Evolutionary conservation across 805 yeast species (phyloP).

Genomic region (Teunomyces aglyptinius): DNA sequence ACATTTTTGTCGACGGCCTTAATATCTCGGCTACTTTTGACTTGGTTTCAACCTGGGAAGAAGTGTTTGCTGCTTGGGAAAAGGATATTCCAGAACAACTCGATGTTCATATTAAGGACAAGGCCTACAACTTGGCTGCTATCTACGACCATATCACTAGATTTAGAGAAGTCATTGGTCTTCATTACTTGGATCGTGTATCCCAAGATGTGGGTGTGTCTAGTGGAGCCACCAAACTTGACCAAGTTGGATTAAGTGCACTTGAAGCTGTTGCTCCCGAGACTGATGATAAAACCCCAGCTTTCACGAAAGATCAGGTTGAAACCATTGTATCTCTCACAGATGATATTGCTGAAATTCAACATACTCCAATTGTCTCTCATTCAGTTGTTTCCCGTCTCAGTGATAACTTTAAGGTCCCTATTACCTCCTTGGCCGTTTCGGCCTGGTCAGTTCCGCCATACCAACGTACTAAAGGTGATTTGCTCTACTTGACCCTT

Average conservation of each 20-base stretch:
- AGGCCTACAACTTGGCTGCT: slow-evolving; percentile 57
- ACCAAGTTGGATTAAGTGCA: slow-evolving; percentile 37
- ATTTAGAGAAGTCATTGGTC: slow-evolving; percentile 59
- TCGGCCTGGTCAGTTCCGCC: slow-evolving; percentile 84
- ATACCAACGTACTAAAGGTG: slow-evolving; percentile 63
- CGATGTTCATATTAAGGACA: slow-evolving; percentile 47
- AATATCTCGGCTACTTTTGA: slow-evolving; percentile 28
- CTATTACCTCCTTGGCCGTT: slow-evolving; percentile 55
- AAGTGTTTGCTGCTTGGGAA: slow-evolving; percentile 23
- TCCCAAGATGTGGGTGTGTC: slow-evolving; percentile 40
- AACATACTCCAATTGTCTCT: slow-evolving; percentile 10
- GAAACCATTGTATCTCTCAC: slow-evolving; percentile 18
- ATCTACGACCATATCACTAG: slow-evolving; percentile 62
- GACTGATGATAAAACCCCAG: slow-evolving; percentile 11
- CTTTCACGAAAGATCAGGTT: slow-evolving; percentile 18
- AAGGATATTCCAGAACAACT: slow-evolving; percentile 27
- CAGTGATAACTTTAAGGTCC: slow-evolving; percentile 34
- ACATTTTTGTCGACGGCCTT: slow-evolving; percentile 38
- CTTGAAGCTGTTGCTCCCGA: slow-evolving; percentile 4
- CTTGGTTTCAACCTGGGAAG: slow-evolving; percentile 18
- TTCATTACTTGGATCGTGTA: slow-evolving; percentile 46
- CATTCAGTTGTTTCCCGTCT: slow-evolving; percentile 29
- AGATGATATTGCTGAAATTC: slow-evolving; percentile 8
- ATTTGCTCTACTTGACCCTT: slow-evolving; percentile 69
- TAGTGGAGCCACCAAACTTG: slow-evolving; percentile 53